These are phyloP conservation scores for Exophiala alcalophila DNA, from an alignment of 2,329 filamentous ascomycete species.

Conservation along the genomic window DNA sequence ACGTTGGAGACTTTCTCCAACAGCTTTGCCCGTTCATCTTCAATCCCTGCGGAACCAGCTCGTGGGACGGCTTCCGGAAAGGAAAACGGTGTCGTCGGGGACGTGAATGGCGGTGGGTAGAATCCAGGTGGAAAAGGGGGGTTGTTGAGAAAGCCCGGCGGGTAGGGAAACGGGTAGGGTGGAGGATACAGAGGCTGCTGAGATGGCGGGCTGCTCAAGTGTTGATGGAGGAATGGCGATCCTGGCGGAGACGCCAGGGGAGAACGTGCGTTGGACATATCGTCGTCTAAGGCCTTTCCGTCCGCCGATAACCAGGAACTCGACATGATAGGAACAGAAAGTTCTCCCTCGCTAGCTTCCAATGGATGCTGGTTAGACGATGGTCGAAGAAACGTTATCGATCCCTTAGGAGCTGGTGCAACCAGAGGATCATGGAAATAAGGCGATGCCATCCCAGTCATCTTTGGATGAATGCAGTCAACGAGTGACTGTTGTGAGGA, in stretches of 20 bases:
- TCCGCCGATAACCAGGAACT: slow-evolving; percentile 18
- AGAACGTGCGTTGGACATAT: slow-evolving; percentile 5
- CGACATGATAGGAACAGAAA: slow-evolving; percentile 39
- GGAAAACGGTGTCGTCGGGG: slow-evolving; percentile 6
- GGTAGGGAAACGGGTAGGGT: slow-evolving; percentile 18
- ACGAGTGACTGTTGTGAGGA: slow-evolving; percentile 3
- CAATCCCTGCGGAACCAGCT: slow-evolving; percentile 15
- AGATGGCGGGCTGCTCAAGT: slow-evolving; percentile 18
- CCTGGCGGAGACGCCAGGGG: slow-evolving; percentile 21
- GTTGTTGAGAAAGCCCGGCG: slow-evolving; percentile 11
- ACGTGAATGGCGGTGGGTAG: slow-evolving; percentile 15
- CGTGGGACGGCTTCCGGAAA: slow-evolving; percentile 12
- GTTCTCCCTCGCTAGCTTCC: slow-evolving; percentile 37
- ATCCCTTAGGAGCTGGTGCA: slow-evolving; percentile 16
- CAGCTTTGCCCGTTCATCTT: slow-evolving; percentile 21
- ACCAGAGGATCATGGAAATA: slow-evolving; percentile 10
- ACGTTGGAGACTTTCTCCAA: slow-evolving; percentile 44
- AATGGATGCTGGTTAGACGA: slow-evolving; percentile 6
- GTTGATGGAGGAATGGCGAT: slow-evolving; percentile 23
- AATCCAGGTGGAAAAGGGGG: slow-evolving; percentile 14
- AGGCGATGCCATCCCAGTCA: background rate
- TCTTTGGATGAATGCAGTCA: no score
- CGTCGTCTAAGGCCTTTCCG: slow-evolving; percentile 1
- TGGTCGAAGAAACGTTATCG: slow-evolving; percentile 19
- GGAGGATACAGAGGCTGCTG: slow-evolving; percentile 11